Evolutionary conservation across 257 asterid species (phyloP), one percentile per base, ranked within the genome.

Genomic region (Jasminum sambac): DNA sequence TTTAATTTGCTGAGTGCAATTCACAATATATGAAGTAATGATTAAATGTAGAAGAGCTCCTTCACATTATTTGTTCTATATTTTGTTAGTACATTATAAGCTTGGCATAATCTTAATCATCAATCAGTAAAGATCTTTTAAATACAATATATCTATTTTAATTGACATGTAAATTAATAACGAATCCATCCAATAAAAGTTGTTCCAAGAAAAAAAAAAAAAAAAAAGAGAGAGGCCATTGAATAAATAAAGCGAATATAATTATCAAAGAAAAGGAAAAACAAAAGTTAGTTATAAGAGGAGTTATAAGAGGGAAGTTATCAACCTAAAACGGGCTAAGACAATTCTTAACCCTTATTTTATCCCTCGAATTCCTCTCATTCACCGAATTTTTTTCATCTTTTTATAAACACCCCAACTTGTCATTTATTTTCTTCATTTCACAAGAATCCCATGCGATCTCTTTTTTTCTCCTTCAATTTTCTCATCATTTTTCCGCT

Each of bases 371-470:
- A 67, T 34, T 74, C 46, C 78, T 74, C 71, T 23, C 24, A 14
- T 60, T 68, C 74, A 63, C 78, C 70, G 73, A 64, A 46, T 17
- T 59, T 59, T 38, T 74, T 72, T 74, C 70, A 34, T 60, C 50
- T 64, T 44, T 66, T 43, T 55, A 55, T 55, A 74, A 74, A 67
- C 24, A 50, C 14, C 40, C 44, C 73, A 60, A 42, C 44, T 52
- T 74, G 63, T 41, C 40, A 17, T 42, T 66, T 11, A 4, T 73
- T 73, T 42, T 70, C 60, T 66, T 30, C 26, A 42, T 64, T 55
- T 23, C 78, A 59, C 78, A 59, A 67, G 68, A 21, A 60, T 59
- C 65, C 30, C 62, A 55, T 55, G 62, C 62, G 62, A 55, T 55
- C 62, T 55, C 16, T 21, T 8, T 55, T 21, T 19, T 55, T 21